Percentiles rank a stretch among this genome's conserved stretches.
Conservation (phyloP, 1,284 basidiomycete species). For the Leccinum subrobustum region DNA sequence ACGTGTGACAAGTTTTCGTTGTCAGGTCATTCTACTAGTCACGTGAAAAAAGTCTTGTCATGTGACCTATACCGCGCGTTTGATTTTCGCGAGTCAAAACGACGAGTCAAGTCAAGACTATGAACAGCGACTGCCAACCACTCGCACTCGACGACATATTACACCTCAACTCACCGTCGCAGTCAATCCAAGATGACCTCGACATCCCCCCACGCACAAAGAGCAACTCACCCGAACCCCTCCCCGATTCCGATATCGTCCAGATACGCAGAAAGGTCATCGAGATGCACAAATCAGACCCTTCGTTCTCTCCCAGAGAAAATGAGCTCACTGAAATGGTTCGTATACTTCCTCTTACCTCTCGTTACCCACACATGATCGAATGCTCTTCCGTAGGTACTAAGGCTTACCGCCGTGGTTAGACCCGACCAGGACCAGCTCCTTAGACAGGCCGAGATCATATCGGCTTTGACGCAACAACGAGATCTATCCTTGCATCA, state of each 20-base stretch:
- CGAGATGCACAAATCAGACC: not conserved
- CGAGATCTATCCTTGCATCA: slow-evolving; percentile 54
- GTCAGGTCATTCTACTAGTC: slow-evolving; percentile 6
- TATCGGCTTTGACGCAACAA: slow-evolving; percentile 53
- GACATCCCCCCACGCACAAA: slow-evolving; percentile 12
- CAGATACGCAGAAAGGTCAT: slow-evolving; percentile 24
- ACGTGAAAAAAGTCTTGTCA: slow-evolving; percentile 30
- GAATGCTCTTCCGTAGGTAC: slow-evolving; percentile 40
- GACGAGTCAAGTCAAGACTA: slow-evolving; percentile 6
- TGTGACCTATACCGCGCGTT: slow-evolving; percentile 33
- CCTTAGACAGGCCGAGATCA: slow-evolving; percentile 57
- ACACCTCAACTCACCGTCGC: slow-evolving; percentile 40
- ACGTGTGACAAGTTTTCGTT: too few relatives aligned
- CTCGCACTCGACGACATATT: slow-evolving; percentile 44
- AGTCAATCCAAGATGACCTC: slow-evolving; percentile 20
- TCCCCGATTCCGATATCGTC: slow-evolving; percentile 25
- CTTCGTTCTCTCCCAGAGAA: slow-evolving; percentile 38
- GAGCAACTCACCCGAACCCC: slow-evolving; percentile 23
- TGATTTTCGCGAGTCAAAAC: slow-evolving; percentile 25
- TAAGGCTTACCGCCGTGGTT: slow-evolving; percentile 45
- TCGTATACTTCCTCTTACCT: slow-evolving; percentile 20
- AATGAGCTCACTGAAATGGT: slow-evolving; percentile 62
- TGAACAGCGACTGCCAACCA: slow-evolving; percentile 34
- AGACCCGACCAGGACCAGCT: slow-evolving; percentile 48
- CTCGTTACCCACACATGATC: slow-evolving; percentile 2